These are phyloP conservation scores for Stachybotrys chartarum DNA, from an alignment of 2,329 filamentous ascomycete species.

Conservation along the genomic window DNA sequence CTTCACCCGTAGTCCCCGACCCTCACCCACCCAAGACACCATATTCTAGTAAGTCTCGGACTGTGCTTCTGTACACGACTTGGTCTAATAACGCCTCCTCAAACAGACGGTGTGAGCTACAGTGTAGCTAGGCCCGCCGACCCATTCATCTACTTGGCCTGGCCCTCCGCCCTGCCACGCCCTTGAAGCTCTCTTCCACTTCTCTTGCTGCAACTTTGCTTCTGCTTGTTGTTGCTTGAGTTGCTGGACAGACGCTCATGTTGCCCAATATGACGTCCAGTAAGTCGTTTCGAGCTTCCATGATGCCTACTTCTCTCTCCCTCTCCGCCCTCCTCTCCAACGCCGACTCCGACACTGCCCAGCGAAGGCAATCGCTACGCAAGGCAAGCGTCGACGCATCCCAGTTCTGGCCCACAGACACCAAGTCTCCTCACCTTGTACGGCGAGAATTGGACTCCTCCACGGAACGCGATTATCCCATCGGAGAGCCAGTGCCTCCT, in stretches of 20 bases:
- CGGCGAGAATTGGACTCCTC: constrained; percentile 7
- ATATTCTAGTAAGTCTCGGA: neutral
- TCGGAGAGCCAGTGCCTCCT: constrained; percentile 12
- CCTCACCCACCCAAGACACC: neutral
- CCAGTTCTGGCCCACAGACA: constrained; percentile 8
- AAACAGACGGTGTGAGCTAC: neutral
- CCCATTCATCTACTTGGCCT: neutral
- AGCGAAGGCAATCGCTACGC: constrained; percentile 14
- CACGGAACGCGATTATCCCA: neutral
- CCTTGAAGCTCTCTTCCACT: neutral
- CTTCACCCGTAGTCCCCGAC: neutral
- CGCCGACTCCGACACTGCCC: constrained; percentile 15
- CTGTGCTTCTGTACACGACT: neutral
- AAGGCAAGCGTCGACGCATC: constrained; percentile 16
- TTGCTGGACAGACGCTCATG: constrained; percentile 21
- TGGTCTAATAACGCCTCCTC: neutral
- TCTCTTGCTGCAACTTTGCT: constrained; percentile 10
- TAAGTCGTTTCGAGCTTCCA: constrained; percentile 34
- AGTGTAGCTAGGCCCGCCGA: neutral
- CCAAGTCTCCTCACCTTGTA: constrained; percentile 9
- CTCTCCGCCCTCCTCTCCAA: constrained; percentile 24
- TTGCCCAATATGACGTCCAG: constrained; percentile 37
- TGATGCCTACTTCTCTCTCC: constrained; percentile 28
- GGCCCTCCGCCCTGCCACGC: neutral
- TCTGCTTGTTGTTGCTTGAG: constrained; percentile 20